These are phyloP conservation scores for Mycena venus DNA, from an alignment of 768 basidiomycete genomes.

Conservation along the genomic window DNA sequence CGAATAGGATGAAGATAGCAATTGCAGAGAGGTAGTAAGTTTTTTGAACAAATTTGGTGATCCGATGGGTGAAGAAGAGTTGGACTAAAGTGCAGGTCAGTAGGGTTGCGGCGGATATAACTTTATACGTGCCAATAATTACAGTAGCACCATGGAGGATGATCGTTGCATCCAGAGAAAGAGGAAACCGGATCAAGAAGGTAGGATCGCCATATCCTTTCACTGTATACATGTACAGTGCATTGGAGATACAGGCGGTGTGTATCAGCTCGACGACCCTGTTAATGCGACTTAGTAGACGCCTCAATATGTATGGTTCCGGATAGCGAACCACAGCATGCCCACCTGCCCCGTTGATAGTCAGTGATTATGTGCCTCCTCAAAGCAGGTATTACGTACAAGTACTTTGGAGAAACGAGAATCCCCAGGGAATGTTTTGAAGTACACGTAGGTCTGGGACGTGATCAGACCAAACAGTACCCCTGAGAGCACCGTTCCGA, in stretches of 20 bases:
- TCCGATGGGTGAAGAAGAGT: slow-evolving; percentile 18
- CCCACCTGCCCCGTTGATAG: not conserved
- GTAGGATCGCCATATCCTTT: not conserved
- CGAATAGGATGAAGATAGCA: not conserved
- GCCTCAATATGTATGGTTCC: not conserved
- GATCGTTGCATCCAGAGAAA: slow-evolving; percentile 6
- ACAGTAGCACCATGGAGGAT: slow-evolving; percentile 17
- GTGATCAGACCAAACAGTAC: slow-evolving; percentile 16
- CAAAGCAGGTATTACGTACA: not conserved
- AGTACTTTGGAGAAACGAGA: not conserved
- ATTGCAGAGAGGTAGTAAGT: not conserved
- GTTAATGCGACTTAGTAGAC: not conserved
- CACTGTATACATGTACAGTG: slow-evolving; percentile 19
- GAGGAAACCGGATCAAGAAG: not conserved
- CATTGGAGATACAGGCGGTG: slow-evolving; percentile 14
- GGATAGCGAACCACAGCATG: not conserved
- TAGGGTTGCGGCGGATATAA: not conserved
- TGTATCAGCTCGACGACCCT: slow-evolving; percentile 12
- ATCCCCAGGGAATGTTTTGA: not conserved
- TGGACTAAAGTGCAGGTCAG: not conserved
- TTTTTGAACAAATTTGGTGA: slow-evolving; percentile 2
- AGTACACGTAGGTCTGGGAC: slow-evolving; percentile 10
- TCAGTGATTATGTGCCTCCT: not conserved
- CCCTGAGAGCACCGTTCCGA: slow-evolving; percentile 9
- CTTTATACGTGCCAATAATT: not conserved